Evolutionary conservation across 371 early-diverging fungal genomes (phyloP).

Genomic region (Nematocida displodere): DNA sequence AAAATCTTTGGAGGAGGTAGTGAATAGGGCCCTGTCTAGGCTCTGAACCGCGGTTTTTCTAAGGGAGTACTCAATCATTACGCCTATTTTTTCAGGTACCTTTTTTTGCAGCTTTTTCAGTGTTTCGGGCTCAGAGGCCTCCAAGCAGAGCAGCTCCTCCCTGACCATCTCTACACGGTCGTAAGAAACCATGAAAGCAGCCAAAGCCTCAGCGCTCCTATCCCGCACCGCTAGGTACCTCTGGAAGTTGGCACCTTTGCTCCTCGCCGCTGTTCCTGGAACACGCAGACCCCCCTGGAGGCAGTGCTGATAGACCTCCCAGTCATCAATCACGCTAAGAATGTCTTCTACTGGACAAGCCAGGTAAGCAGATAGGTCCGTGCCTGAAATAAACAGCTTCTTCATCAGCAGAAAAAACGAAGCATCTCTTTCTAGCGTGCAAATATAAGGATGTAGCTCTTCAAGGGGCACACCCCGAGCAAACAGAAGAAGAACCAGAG

Average conservation of each 20-base stretch:
- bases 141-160: neutral
- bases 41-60: neutral
- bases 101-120: neutral
- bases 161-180: neutral
- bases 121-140: neutral
- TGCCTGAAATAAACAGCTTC: constrained; percentile 35
- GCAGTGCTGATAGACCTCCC: constrained; percentile 55
- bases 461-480: constrained; percentile 17
- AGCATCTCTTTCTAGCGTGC: constrained; percentile 11
- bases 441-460: constrained; percentile 17
- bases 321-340: constrained; percentile 60
- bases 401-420: constrained; percentile 43
- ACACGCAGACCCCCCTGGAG: neutral
- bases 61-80: neutral
- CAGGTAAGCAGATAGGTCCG: neutral
- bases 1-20: neutral
- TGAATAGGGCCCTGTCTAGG: neutral
- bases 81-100: neutral
- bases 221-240: neutral
- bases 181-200: neutral
- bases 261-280: neutral
- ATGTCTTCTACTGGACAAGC: constrained; percentile 14
- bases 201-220: neutral
- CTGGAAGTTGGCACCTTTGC: neutral
- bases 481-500: constrained; percentile 33